These are phyloP conservation scores for Iris macrosiphon DNA, from an alignment of 106 monocot genomes.

Conservation along the genomic window DNA sequence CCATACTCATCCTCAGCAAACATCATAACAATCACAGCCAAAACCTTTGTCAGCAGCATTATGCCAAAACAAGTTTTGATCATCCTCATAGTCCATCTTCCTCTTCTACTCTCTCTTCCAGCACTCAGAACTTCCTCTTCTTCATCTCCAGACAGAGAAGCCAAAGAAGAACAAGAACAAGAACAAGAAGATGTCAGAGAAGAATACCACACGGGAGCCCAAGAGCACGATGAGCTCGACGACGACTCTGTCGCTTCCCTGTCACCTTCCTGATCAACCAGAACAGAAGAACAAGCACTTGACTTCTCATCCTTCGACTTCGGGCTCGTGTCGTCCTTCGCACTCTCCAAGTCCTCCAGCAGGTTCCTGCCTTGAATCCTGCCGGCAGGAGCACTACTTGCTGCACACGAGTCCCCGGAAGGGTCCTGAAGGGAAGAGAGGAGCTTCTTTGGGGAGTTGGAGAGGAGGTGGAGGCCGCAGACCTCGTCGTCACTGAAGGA, in stretches of 20 bases:
- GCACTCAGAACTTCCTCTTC: neutral
- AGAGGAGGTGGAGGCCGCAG: neutral
- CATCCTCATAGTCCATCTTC: neutral
- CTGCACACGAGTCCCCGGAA: too few species aligned
- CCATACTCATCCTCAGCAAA: neutral
- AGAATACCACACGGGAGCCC: too few species aligned
- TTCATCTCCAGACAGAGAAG: neutral
- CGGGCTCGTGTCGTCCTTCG: neutral
- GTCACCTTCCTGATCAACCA: neutral
- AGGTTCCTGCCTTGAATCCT: neutral
- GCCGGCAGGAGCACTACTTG: too few species aligned
- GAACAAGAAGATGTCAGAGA: too few species aligned
- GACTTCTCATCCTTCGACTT: neutral
- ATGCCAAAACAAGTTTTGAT: too few species aligned
- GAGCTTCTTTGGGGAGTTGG: slow-evolving; percentile 8
- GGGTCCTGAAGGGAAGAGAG: slow-evolving; percentile 3
- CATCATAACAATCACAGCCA: neutral
- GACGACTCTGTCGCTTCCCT: neutral
- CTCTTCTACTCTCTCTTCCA: neutral
- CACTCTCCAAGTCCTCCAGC: neutral
- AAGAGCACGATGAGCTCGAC: neutral
- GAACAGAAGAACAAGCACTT: neutral
- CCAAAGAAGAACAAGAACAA: slow-evolving; percentile 1
- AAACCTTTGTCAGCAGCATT: neutral
- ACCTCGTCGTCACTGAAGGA: neutral